Percentiles rank a stretch among this genome's conserved stretches.
Conservation (phyloP, 805 yeast genomes). For the Blastobotrys muscicola region DNA sequence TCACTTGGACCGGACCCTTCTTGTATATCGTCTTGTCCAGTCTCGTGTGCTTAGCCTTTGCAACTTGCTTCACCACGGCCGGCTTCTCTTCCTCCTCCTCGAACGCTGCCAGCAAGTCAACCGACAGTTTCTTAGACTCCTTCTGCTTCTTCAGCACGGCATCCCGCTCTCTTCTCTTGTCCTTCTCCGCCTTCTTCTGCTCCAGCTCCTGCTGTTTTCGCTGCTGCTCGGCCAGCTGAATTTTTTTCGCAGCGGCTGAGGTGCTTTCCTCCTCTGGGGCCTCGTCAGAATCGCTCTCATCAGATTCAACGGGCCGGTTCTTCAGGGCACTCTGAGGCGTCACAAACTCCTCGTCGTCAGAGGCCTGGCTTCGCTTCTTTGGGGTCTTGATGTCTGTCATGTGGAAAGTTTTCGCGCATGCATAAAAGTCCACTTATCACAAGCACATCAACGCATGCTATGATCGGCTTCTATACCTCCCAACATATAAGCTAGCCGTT, state of each 20-base stretch:
- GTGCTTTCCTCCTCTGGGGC: constrained; percentile 30
- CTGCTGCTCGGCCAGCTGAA: constrained; percentile 8
- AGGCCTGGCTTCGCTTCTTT: neutral
- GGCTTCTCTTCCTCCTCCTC: constrained; percentile 9
- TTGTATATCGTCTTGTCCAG: constrained; percentile 10
- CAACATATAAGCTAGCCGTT: no score
- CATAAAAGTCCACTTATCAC: neutral
- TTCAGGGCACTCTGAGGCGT: neutral
- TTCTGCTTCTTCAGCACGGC: constrained; percentile 17
- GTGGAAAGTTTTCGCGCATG: no score
- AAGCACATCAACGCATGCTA: neutral
- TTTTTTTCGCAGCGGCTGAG: constrained; percentile 14
- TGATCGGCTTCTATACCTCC: neutral
- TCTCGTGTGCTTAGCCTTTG: constrained; percentile 11
- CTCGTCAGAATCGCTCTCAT: constrained; percentile 21
- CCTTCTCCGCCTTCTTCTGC: constrained; percentile 12
- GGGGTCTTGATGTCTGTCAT: neutral
- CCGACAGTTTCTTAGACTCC: constrained; percentile 11
- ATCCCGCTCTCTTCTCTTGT: constrained; percentile 23
- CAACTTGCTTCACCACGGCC: constrained; percentile 7
- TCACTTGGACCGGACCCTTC: constrained; percentile 23
- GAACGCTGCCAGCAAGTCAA: constrained; percentile 18
- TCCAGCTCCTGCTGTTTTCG: constrained; percentile 8
- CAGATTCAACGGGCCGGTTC: neutral
- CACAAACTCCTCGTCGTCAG: constrained; percentile 3